These are phyloP conservation scores for Zygnema circumcarinatum DNA, from an alignment of 139 green algal species.

Conservation along the genomic window DNA sequence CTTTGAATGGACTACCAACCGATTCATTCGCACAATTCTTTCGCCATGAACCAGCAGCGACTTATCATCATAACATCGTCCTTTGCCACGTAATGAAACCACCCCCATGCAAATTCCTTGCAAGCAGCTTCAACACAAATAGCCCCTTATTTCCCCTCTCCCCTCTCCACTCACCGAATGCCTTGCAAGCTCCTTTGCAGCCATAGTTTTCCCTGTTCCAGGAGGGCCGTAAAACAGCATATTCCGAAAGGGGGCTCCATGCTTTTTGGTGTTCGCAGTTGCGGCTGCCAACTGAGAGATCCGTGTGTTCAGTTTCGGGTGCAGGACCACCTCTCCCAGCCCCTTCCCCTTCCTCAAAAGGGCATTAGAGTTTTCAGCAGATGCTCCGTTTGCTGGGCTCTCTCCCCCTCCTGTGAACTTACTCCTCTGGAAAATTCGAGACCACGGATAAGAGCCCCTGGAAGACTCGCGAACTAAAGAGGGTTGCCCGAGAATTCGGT, in stretches of 20 bases:
- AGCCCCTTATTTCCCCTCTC: background rate
- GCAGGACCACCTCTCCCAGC: constrained; percentile 89
- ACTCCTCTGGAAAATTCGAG: background rate
- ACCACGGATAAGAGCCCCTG: constrained; percentile 53
- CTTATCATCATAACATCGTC: too few species aligned
- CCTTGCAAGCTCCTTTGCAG: constrained; percentile 90
- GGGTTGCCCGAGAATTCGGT: constrained; percentile 64
- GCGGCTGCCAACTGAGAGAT: constrained; percentile 83
- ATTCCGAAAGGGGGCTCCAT: constrained; percentile 94
- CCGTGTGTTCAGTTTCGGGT: constrained; percentile 79
- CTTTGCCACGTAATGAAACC: too few species aligned
- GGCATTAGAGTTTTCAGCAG: background rate
- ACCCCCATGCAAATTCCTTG: too few species aligned
- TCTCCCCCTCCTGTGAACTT: background rate
- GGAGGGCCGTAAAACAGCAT: constrained; percentile 77
- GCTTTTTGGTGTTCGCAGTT: constrained; percentile 89
- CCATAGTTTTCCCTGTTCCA: constrained; percentile 93
- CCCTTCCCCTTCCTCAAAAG: constrained; percentile 24
- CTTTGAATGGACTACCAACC: too few species aligned
- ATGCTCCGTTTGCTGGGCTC: background rate
- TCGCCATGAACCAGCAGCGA: too few species aligned
- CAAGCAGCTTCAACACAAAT: too few species aligned
- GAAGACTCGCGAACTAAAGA: constrained; percentile 76
- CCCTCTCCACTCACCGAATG: constrained; percentile 67
- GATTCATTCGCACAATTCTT: too few species aligned